Evolutionary conservation across 2,329 filamentous ascomycete species (phyloP), one percentile per base, ranked within the genome.

Genomic region (Fusarium sp.): DNA sequence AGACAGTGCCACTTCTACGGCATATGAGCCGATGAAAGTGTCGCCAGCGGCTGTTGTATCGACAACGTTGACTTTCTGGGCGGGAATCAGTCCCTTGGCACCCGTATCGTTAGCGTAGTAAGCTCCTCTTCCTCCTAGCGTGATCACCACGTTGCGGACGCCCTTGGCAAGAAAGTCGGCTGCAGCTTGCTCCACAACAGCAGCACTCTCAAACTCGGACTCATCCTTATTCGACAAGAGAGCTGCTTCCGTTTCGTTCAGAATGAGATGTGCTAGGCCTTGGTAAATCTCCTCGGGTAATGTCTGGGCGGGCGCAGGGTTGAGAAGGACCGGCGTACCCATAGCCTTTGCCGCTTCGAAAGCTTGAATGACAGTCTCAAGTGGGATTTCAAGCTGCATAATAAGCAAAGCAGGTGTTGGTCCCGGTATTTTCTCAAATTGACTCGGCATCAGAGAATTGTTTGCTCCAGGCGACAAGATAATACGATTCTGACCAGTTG

Each of bases 11-110:
- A 65, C 45, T 1, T 65, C 40, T 1, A 65, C 61, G 13, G 93
- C 92, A 78, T 97, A 97, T n/a, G 89, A 92, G 2, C 96, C 95
- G 4, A 97, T 93, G 80, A 97, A 98, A 0, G 95, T 97, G 79
- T 98, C 95, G 0, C 95, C 95, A 6, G 96, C 96, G 1, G 92
- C 95, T 7, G 95, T 98, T 1, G 95, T 98, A 78, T 98, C 95
- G 5, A 97, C 89, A 1, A 98, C 95, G 7, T 79, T 81, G 8
- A 94, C 91, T 78, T 92, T 91, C 65, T 88, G 84, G 0, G 92
- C 93, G 1, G 82, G 78, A 3, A 94, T 79, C 65, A 89, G 75
- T 1, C 83, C 85, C 54, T 82, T 83, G 34, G 71, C 74, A 15
- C 78, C 80, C 1, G 63, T 72, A 27, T 70, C 80, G 18, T 84